These are phyloP conservation scores for Russula emetica DNA, from an alignment of 768 basidiomycete species.

Conservation along the genomic window DNA sequence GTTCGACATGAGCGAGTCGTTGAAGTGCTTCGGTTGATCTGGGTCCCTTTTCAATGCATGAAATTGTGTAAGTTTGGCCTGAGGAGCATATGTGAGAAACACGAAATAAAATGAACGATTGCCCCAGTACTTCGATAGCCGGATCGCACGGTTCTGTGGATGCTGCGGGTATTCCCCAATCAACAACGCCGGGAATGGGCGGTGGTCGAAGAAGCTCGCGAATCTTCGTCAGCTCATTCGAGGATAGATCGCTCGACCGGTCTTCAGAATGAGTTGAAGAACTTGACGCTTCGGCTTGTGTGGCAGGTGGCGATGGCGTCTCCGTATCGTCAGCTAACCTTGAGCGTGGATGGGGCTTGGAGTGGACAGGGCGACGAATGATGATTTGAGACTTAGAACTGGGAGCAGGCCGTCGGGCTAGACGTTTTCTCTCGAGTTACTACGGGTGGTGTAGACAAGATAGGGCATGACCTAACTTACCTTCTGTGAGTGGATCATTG, in stretches of 20 bases:
- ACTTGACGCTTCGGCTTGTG: slow-evolving; percentile 7
- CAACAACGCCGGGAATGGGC: slow-evolving; percentile 54
- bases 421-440: not conserved
- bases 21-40: slow-evolving; percentile 77
- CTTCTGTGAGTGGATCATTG: slow-evolving; percentile 18
- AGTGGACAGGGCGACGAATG: slow-evolving; percentile 24
- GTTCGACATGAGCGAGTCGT: slow-evolving; percentile 90
- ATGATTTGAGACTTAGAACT: slow-evolving; percentile 27
- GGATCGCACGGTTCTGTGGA: slow-evolving; percentile 55
- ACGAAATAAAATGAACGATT: not conserved
- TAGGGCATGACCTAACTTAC: slow-evolving; percentile 13
- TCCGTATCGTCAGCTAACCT: slow-evolving; percentile 21
- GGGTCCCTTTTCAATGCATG: slow-evolving; percentile 62
- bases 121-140: slow-evolving; percentile 49
- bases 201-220: slow-evolving; percentile 57
- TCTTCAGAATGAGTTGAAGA: slow-evolving; percentile 17
- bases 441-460: not conserved
- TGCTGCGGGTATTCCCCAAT: slow-evolving; percentile 76
- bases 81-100: not conserved
- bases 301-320: not conserved
- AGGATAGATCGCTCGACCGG: slow-evolving; percentile 3
- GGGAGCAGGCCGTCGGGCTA: slow-evolving; percentile 14
- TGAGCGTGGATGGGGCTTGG: slow-evolving; percentile 25
- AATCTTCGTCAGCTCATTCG: slow-evolving; percentile 48
- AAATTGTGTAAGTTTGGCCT: slow-evolving; percentile 84